A percentile compares a stretch with the other conserved stretches of the same genome.
phyloP scores from a whole-genome alignment of 306 rosid species.

The Rubus idaeus region DNA sequence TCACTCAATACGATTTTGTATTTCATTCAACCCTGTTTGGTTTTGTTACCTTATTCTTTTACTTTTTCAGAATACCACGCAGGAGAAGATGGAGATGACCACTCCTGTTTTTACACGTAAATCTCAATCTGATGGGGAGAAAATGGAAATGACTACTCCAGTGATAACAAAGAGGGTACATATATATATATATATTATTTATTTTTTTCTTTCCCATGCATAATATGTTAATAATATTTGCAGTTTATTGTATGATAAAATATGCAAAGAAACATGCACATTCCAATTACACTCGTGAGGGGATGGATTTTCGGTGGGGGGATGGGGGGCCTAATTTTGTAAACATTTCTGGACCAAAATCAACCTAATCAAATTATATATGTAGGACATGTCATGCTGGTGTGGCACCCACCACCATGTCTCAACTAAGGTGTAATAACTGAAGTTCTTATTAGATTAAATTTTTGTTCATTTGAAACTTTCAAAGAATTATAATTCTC shows the following conservation, averaged over 20 bases:
- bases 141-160: slow-evolving; percentile 95
- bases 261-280: neutral
- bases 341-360: neutral
- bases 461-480: neutral
- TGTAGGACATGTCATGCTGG: too few relatives aligned
- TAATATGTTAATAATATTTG: slow-evolving; percentile 9
- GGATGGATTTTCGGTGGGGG: too few relatives aligned
- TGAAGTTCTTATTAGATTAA: too few relatives aligned
- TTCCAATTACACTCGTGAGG: neutral
- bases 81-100: slow-evolving; percentile 94
- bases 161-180: slow-evolving; percentile 76
- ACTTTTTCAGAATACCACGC: slow-evolving; percentile 57
- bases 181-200: neutral
- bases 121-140: slow-evolving; percentile 61
- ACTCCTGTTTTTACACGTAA: slow-evolving; percentile 81
- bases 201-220: slow-evolving; percentile 14
- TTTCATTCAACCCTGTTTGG: slow-evolving; percentile 17
- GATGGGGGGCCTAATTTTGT: too few relatives aligned
- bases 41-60: slow-evolving; percentile 14
- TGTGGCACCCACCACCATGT: too few relatives aligned
- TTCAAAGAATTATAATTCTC: neutral
- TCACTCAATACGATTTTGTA: slow-evolving; percentile 2
- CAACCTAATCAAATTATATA: too few relatives aligned
- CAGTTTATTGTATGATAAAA: slow-evolving; percentile 9
- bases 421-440: too few relatives aligned